Conservation (phyloP, 2,329 filamentous ascomycete genomes). For the Aureobasidium vineae region DNA sequence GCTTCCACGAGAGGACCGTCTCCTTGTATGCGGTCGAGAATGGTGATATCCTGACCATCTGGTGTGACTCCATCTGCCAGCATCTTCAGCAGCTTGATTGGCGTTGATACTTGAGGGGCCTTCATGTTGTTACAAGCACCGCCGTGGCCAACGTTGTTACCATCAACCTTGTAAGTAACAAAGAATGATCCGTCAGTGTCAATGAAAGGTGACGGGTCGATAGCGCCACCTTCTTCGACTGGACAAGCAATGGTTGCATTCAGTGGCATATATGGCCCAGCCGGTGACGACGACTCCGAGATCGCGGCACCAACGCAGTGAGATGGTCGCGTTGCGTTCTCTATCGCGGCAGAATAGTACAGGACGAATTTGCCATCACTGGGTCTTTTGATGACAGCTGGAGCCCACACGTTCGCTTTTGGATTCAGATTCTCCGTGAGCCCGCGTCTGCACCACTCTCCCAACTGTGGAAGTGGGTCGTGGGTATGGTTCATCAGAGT, state of each 20-base stretch:
- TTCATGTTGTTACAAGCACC: constrained; percentile 37
- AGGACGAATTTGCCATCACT: constrained; percentile 36
- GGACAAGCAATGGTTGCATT: constrained; percentile 34
- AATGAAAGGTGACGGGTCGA: constrained; percentile 37
- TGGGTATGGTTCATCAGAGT: constrained; percentile 32
- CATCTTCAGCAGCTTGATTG: constrained; percentile 40
- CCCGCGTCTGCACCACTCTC: constrained; percentile 32
- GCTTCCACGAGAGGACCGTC: constrained; percentile 42
- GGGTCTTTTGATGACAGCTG: constrained; percentile 34
- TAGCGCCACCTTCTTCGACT: constrained; percentile 36
- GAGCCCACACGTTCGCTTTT: constrained; percentile 38
- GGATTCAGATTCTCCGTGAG: constrained; percentile 26
- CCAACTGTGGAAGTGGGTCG: constrained; percentile 37
- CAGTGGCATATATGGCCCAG: constrained; percentile 36
- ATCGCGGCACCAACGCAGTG: constrained; percentile 40
- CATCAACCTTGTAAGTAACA: constrained; percentile 40
- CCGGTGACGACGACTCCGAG: constrained; percentile 31
- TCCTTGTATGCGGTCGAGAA: constrained; percentile 34
- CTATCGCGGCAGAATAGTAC: constrained; percentile 39
- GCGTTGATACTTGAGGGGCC: constrained; percentile 33
- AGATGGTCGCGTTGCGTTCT: constrained; percentile 8
- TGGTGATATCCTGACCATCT: constrained; percentile 30
- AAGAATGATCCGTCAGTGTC: constrained; percentile 36
- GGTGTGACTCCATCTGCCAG: constrained; percentile 34
- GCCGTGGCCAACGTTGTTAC: constrained; percentile 38